Evolutionary conservation across 1,284 basidiomycete species (phyloP).

Genomic region (Ustilago curta): DNA sequence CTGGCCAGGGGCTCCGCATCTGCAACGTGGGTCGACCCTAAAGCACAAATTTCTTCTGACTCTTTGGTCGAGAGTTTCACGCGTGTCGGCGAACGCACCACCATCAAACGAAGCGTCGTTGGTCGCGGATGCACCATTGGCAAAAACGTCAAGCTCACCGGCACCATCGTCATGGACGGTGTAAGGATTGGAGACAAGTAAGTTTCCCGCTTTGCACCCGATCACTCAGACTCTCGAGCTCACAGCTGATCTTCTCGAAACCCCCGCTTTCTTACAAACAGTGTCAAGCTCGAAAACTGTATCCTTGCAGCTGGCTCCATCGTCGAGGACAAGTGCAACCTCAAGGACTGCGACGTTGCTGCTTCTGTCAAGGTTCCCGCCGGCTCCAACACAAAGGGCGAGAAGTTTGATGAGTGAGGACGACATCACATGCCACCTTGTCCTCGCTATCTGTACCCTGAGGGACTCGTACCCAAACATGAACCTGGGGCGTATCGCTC

Average conservation of each 20-base stretch:
- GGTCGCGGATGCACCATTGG: conserved; percentile 90
- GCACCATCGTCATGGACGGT: conserved; percentile 90
- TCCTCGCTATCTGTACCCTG: too few species aligned
- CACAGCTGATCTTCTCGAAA: conserved; percentile 6
- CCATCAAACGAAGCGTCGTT: conserved; percentile 87
- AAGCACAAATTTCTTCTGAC: conserved; percentile 86
- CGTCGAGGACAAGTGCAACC: conserved; percentile 81
- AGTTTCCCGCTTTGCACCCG: conserved; percentile 58
- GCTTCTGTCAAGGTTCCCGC: conserved; percentile 81
- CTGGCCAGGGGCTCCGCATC: conserved; percentile 7
- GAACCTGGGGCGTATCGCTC: too few species aligned
- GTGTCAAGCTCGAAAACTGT: conserved; percentile 88
- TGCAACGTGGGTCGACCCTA: conserved; percentile 74
- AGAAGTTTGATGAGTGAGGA: conserved; percentile 55
- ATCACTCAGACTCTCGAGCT: background rate
- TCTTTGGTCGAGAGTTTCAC: conserved; percentile 84
- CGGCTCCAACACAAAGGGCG: conserved; percentile 60
- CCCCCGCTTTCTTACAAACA: conserved; percentile 66
- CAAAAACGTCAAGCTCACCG: conserved; percentile 83
- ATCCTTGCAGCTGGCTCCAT: conserved; percentile 85
- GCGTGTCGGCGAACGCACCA: conserved; percentile 83
- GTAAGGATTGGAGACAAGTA: conserved; percentile 88
- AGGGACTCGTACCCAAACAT: too few species aligned
- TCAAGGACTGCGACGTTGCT: conserved; percentile 87
- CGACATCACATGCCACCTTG: background rate